phyloP scores from a whole-genome alignment of 1,284 basidiomycete species.

The Sporisorium iseilematis-ciliati region DNA sequence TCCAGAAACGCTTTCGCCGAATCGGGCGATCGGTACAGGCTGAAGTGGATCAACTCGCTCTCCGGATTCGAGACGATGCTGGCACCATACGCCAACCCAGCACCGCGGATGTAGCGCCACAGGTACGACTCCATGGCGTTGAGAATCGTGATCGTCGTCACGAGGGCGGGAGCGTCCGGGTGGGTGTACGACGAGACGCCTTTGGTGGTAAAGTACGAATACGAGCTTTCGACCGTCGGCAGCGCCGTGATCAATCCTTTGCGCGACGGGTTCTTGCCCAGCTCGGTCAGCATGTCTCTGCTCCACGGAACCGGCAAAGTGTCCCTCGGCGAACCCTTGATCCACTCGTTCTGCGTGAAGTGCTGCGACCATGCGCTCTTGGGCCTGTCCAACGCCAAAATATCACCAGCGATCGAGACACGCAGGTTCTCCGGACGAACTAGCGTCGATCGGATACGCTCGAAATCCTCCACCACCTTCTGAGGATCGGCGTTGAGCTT shows the following conservation, averaged over 20 bases:
- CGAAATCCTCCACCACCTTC: slow-evolving; percentile 57
- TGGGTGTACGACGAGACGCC: slow-evolving; percentile 74
- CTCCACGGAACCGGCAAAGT: slow-evolving; percentile 80
- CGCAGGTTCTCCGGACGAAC: slow-evolving; percentile 81
- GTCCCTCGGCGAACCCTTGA: slow-evolving; percentile 8
- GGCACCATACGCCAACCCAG: slow-evolving; percentile 83
- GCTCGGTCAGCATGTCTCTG: slow-evolving; percentile 78
- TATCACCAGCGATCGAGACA: slow-evolving; percentile 87
- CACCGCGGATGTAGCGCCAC: slow-evolving; percentile 75
- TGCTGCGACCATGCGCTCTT: slow-evolving; percentile 70
- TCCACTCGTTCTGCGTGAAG: slow-evolving; percentile 24
- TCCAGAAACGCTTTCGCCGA: slow-evolving; percentile 85
- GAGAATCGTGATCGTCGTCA: slow-evolving; percentile 86
- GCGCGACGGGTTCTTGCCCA: slow-evolving; percentile 78
- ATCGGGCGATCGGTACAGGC: slow-evolving; percentile 83
- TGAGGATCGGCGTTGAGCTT: slow-evolving; percentile 72
- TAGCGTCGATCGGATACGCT: slow-evolving; percentile 52
- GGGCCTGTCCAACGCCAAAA: slow-evolving; percentile 80
- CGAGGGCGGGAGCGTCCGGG: slow-evolving; percentile 85
- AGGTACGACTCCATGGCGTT: slow-evolving; percentile 95
- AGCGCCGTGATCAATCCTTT: slow-evolving; percentile 88
- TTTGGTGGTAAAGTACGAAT: slow-evolving; percentile 82
- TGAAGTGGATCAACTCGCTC: slow-evolving; percentile 83
- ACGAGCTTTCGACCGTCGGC: slow-evolving; percentile 94
- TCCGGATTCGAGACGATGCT: slow-evolving; percentile 83